Evolutionary conservation across 2,329 filamentous ascomycete genomes (phyloP).

Genomic region (Dothistroma septosporum): DNA sequence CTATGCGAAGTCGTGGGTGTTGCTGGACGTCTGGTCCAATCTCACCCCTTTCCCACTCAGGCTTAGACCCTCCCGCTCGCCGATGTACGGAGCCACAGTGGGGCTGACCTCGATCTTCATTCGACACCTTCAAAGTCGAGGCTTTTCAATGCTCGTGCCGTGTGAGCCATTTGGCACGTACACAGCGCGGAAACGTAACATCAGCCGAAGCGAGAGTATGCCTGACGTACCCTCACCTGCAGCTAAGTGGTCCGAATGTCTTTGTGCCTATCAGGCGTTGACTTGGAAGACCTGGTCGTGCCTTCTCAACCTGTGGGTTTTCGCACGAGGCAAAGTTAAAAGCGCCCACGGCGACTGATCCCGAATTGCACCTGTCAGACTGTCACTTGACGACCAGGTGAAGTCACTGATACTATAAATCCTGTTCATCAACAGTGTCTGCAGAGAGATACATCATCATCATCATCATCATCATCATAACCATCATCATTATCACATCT

Average conservation of each 20-base stretch:
- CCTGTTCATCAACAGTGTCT: not conserved
- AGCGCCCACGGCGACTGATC: slow-evolving; percentile 1
- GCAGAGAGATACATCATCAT: slow-evolving; percentile 1
- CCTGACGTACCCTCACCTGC: not conserved
- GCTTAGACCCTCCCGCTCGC: not conserved
- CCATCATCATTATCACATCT: not conserved
- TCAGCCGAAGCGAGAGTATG: slow-evolving; percentile 4
- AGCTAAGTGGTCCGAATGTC: not conserved
- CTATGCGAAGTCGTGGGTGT: not conserved
- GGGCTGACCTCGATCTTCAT: not conserved
- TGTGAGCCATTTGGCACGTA: not conserved
- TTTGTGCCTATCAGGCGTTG: not conserved
- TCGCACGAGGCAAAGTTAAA: not conserved
- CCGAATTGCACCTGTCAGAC: not conserved
- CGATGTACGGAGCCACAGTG: slow-evolving; percentile 7
- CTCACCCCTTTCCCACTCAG: slow-evolving; percentile 3
- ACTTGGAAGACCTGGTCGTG: not conserved
- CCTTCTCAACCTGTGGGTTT: slow-evolving; percentile 10
- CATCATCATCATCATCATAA: not conserved
- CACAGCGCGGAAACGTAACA: slow-evolving; percentile 1
- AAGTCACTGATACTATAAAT: not conserved
- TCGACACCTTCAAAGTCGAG: not conserved
- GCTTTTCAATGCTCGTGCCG: not conserved
- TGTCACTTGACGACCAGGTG: not conserved
- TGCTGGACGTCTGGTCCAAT: not conserved